Conservation (phyloP, 2,329 filamentous ascomycete species). For the Sporothrix phasma region DNA sequence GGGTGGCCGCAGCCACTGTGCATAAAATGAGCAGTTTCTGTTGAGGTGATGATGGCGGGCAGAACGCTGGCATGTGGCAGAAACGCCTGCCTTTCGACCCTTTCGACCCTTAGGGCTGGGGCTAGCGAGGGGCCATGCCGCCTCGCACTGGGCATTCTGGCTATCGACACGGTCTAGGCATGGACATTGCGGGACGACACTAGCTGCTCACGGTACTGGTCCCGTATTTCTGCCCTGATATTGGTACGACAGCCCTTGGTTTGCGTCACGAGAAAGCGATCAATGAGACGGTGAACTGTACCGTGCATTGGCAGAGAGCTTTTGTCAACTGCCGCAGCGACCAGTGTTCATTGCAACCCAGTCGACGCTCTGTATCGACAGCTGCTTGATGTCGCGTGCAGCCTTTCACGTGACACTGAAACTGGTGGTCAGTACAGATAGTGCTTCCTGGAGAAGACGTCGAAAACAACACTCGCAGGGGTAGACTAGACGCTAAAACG, state of each 20-base stretch:
- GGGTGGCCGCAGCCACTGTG: slow-evolving; percentile 8
- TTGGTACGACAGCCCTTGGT: background rate
- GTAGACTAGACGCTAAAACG: background rate
- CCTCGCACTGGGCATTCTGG: background rate
- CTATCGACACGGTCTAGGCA: background rate
- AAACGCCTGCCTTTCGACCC: slow-evolving; percentile 6
- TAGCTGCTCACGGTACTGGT: background rate
- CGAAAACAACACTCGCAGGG: background rate
- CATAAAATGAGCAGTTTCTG: slow-evolving; percentile 13
- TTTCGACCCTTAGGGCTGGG: background rate
- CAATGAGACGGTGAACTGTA: background rate
- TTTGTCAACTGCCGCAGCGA: background rate
- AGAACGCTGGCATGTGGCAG: slow-evolving; percentile 11
- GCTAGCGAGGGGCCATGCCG: background rate
- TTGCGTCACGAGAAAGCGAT: background rate
- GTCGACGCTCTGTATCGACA: background rate
- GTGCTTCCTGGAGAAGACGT: background rate
- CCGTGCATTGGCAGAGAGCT: background rate
- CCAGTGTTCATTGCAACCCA: background rate
- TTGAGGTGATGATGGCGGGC: slow-evolving; percentile 13
- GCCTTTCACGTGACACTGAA: background rate
- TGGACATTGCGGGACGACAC: background rate
- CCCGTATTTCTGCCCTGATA: background rate
- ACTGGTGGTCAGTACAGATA: background rate
- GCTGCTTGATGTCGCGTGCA: background rate